Conservation (phyloP, 2,329 filamentous ascomycete species). For the Paraconiothyrium brasiliense region DNA sequence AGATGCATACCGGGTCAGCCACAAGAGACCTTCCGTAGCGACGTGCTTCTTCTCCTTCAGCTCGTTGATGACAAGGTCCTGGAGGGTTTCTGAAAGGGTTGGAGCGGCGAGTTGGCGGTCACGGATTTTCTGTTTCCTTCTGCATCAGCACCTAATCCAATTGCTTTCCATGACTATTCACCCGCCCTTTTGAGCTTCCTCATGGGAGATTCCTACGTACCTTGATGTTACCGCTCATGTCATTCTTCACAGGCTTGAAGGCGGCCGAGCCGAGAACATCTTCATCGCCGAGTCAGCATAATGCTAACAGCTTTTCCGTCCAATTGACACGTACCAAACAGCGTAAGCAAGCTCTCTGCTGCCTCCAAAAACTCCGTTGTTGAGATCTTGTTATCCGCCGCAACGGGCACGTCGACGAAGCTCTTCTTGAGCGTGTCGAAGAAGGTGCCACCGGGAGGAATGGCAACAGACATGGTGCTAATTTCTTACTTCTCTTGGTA, state of each 20-base stretch:
- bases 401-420: slow-evolving; percentile 83
- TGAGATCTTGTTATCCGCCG: slow-evolving; percentile 77
- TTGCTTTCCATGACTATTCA: neutral
- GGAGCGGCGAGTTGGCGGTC: slow-evolving; percentile 82
- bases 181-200: neutral
- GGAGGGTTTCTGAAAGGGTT: slow-evolving; percentile 80
- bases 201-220: slow-evolving; percentile 55
- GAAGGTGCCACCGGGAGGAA: slow-evolving; percentile 75
- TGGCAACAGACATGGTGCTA: slow-evolving; percentile 39
- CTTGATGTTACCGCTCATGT: slow-evolving; percentile 92
- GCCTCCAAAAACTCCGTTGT: slow-evolving; percentile 93
- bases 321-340: slow-evolving; percentile 74
- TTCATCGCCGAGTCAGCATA: slow-evolving; percentile 33
- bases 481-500: slow-evolving; percentile 8
- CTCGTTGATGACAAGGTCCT: slow-evolving; percentile 86
- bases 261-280: slow-evolving; percentile 73
- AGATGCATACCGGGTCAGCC: slow-evolving; percentile 79
- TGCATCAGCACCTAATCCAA: slow-evolving; percentile 10
- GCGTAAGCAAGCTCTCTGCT: slow-evolving; percentile 81
- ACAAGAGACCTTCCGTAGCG: slow-evolving; percentile 88
- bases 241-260: slow-evolving; percentile 89
- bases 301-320: neutral
- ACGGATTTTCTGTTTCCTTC: slow-evolving; percentile 77
- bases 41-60: slow-evolving; percentile 87
- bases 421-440: slow-evolving; percentile 85